These are phyloP conservation scores for Diaporthe helianthi DNA, from an alignment of 2,329 filamentous ascomycete genomes.

Conservation along the genomic window DNA sequence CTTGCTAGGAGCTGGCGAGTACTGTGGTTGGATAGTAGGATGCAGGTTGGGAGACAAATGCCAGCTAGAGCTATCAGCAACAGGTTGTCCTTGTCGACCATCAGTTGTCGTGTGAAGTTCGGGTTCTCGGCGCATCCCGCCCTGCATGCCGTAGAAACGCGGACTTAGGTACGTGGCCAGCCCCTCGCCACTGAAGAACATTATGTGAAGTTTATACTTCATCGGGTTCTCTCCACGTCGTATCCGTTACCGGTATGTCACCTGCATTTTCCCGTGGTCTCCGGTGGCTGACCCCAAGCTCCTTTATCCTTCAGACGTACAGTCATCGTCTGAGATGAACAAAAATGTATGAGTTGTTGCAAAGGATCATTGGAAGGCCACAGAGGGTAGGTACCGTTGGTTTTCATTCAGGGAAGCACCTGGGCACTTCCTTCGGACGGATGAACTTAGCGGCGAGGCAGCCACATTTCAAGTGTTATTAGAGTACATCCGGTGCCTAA, in stretches of 20 bases:
- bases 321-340: background rate
- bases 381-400: background rate
- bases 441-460: background rate
- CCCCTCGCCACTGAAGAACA: background rate
- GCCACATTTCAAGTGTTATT: background rate
- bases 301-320: background rate
- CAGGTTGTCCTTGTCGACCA: background rate
- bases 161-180: background rate
- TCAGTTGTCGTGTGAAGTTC: background rate
- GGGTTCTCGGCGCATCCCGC: background rate
- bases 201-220: background rate
- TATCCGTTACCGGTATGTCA: background rate
- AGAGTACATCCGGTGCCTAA: background rate
- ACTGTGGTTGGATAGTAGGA: background rate
- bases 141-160: background rate
- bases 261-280: background rate
- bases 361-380: no score
- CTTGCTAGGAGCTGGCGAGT: background rate
- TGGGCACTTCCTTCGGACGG: no score
- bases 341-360: background rate
- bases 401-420: background rate
- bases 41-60: background rate
- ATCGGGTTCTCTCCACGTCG: background rate
- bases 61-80: background rate
- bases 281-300: background rate